These are phyloP conservation scores for Colletotrichum paranaense DNA, from an alignment of 2,329 filamentous ascomycete genomes.

Conservation along the genomic window DNA sequence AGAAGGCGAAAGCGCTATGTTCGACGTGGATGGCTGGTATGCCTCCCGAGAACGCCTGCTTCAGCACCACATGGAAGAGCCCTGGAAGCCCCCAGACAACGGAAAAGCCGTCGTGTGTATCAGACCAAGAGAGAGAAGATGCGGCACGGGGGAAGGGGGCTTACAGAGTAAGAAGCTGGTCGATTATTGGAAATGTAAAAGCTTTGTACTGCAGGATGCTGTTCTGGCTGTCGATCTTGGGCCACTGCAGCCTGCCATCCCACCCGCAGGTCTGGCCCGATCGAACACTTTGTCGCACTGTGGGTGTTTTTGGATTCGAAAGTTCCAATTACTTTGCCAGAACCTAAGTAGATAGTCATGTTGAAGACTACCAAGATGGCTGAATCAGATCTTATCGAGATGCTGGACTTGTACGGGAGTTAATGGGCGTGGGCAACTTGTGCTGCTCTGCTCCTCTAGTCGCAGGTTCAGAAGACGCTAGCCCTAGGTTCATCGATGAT, in stretches of 20 bases:
- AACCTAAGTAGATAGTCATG: too few species aligned
- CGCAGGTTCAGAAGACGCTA: not conserved
- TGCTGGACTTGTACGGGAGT: not conserved
- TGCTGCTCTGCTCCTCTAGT: not conserved
- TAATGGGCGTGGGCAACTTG: not conserved
- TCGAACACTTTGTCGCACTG: not conserved
- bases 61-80: constrained; percentile 23
- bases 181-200: constrained; percentile 9
- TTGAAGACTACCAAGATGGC: too few species aligned
- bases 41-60: constrained; percentile 23
- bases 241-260: not conserved
- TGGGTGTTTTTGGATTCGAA: not conserved
- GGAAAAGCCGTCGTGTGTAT: constrained; percentile 2
- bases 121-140: not conserved
- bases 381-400: not conserved
- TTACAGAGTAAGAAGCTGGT: not conserved
- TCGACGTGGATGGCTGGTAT: constrained; percentile 1
- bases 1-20: not conserved
- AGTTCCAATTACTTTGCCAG: not conserved
- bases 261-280: not conserved
- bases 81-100: not conserved
- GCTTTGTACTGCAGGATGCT: constrained; percentile 14
- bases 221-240: constrained; percentile 5
- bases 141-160: not conserved
- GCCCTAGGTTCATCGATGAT: not conserved